Base-by-base conservation (phyloP, 805 yeast genomes). In the Suhomyces prunicola region DNA sequence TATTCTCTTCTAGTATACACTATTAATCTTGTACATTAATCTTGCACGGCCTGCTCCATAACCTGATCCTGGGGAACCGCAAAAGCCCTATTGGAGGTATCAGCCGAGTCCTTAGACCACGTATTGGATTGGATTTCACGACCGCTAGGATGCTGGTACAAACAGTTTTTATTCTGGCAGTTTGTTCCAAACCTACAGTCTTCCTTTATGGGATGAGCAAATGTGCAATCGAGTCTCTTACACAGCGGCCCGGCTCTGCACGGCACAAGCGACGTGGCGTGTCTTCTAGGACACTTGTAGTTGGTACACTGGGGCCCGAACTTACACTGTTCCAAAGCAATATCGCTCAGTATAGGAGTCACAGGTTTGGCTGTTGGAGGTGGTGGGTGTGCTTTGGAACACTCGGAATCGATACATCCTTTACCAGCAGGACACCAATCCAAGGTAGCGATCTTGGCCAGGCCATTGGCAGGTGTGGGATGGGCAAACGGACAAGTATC, bases 401-500 rank as follows among this genome's bases (percentile, higher is more conserved):
- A 91, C 13, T 63, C 59, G 0, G 78, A 67, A 64, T 90, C 82
- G 24, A 69, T 58, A 73, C 97, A 91, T 19, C 71, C 68, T 59
- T 86, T 79, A 58, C 88, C 88, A 36, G 76, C 82, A 6, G 85
- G 72, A 74, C 97, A 91, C 96, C 96, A 88, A 58, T 83, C 86
- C 47, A 81, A 71, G 15, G 80, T 78, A 13, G 81, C 73, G 41
- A 90, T 89, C 60, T 84, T 83, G 27, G 91, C 90, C 56, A 80
- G 84, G 56, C 79, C 82, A 70, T 87, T 89, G 15, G 90, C 87
- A 1, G 96, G 94, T 0, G 96, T 89, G 45, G 97, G 97, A 66
- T 91, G 97, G 24, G 91, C 97, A 73, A 86, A 90, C 27, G 91
- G 90, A 74, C 97, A 91, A 56, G 82, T 71, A 56, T 84, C 90